Evolutionary conservation across 78 protist species (phyloP), one percentile per base, ranked within the genome.

Genomic region (Dictyostelium purpureum): DNA sequence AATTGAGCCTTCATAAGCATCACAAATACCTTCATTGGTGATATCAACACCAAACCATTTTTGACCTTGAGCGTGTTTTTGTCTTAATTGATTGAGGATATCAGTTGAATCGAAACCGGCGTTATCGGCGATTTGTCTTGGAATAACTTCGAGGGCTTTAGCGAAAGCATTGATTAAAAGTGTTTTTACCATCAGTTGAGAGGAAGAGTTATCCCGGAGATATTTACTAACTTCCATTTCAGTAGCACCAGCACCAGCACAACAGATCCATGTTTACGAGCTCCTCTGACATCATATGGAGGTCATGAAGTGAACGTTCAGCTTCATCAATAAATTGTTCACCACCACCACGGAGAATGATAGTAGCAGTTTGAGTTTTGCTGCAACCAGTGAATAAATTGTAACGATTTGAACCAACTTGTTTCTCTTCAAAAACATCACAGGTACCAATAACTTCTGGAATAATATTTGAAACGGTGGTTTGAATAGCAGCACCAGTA

Each of bases 231-330:
- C 40, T 80, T 97, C 99, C 99, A 98, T 98, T 80, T 99, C 99
- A 89, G 98, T 96, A 24, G 99, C 99, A 19, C 99, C 99, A 57
- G 99, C 99, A 21, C 99, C 99, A 7, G 99, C 98, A 96, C 98
- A 16, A 98, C 97, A 0, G 92, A n/a, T 9, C 92, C 19, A 89
- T 95, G 94, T 94, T 97, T 93, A 52, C 97, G 47, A 31, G 99
- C 97, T 2, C 99, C 78, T 40, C 98, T 78, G 35, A 98, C 99
- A 98, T 94, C 98, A 97, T 96, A 91, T 99, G 94, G 21, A 99
- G 97, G 90, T 99, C 99, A 93, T 99, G 99, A n/a, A 99, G 96
- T 14, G 99, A 98, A 21, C 99, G 94, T 73, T 98, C 99, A 7
- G 99, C 97, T 88, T 98, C 99, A n/a, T 93, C 99, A 45, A 99